phyloP scores from a whole-genome alignment of 352 stramenopile species.

The Plasmopara viticola region DNA sequence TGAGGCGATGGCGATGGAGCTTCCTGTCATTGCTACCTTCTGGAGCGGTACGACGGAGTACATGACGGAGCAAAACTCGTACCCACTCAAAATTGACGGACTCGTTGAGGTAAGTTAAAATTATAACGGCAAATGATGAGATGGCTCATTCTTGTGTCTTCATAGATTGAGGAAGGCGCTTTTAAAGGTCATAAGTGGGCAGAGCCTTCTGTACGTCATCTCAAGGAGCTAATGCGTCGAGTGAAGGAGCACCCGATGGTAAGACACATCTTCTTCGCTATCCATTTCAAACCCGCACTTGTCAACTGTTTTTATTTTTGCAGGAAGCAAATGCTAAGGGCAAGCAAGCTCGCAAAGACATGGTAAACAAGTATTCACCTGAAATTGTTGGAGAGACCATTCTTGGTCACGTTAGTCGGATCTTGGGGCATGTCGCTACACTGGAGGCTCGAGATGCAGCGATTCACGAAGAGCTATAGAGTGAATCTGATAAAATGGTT shows the following conservation, averaged over 20 bases:
- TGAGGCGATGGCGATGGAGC: conserved; percentile 90
- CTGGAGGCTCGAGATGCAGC: conserved; percentile 12
- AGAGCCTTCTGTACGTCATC: conserved; percentile 67
- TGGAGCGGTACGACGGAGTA: conserved; percentile 89
- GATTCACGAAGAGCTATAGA: conserved; percentile 55
- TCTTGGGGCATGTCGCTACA: conserved; percentile 37
- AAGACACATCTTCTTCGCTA: not conserved
- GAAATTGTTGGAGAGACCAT: conserved; percentile 65
- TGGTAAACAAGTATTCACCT: conserved; percentile 80
- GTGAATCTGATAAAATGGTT: not conserved
- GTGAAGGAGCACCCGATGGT: conserved; percentile 61
- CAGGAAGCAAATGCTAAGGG: conserved; percentile 66
- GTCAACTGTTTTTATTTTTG: not conserved
- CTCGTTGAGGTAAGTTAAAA: conserved; percentile 48
- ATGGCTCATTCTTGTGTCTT: conserved; percentile 3
- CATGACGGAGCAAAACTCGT: conserved; percentile 85
- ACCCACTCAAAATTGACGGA: conserved; percentile 73
- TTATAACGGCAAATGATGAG: not conserved
- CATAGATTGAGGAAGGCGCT: conserved; percentile 67
- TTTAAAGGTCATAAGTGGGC: conserved; percentile 83
- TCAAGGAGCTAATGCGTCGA: conserved; percentile 56
- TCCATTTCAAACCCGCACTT: not conserved
- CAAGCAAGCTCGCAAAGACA: conserved; percentile 60
- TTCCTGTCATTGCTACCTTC: conserved; percentile 88
- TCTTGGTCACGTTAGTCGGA: conserved; percentile 54